Evolutionary conservation across 225 moss, liverwort and hornwort species (phyloP), one percentile per base, ranked within the genome.

Genomic region (Polytrichum formosum): DNA sequence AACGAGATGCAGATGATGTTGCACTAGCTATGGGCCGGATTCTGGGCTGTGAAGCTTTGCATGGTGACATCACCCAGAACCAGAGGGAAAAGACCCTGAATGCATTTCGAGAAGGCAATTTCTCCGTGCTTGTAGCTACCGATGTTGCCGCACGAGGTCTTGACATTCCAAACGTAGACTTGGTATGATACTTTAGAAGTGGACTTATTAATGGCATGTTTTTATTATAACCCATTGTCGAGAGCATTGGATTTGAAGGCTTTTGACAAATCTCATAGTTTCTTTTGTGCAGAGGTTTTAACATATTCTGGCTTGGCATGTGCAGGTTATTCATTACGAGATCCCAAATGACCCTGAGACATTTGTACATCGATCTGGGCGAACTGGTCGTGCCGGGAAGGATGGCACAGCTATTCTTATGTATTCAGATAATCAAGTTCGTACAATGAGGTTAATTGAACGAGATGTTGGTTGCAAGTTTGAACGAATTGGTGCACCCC

Each of bases 71-170:
- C 53, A 87, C 91, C 5, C 96, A 96, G 78, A 77, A 79, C 65
- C 93, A 93, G 72, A 76, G 93, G 55, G 96, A 96, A 61, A 96
- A 96, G 77, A 93, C 96, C 2, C 53, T 96, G 83, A 90, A 83
- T 75, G 84, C 91, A 2, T 96, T 96, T 63, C 89, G 90, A 0
- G 82, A 89, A 65, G 91, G 96, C 55, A 88, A 80, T 55, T 91
- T 93, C 54, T 79, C 90, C 2, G 91, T 96, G 67, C 79, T 93
- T 65, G 93, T 96, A 35, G 96, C 93, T 25, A 96, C 96, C 64
- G 93, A 96, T 66, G 96, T 96, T 18, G 96, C 93, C 61, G 87
- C 96, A 4, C 88, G 96, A 28, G 96, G 96, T 56, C 74, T 96
- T 54, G 93, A 93, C 73, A 93, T 96, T 71, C 93, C 96, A 21